Base-by-base conservation (phyloP, 352 stramenopile species). In the Phytopythium ostracodes region DNA sequence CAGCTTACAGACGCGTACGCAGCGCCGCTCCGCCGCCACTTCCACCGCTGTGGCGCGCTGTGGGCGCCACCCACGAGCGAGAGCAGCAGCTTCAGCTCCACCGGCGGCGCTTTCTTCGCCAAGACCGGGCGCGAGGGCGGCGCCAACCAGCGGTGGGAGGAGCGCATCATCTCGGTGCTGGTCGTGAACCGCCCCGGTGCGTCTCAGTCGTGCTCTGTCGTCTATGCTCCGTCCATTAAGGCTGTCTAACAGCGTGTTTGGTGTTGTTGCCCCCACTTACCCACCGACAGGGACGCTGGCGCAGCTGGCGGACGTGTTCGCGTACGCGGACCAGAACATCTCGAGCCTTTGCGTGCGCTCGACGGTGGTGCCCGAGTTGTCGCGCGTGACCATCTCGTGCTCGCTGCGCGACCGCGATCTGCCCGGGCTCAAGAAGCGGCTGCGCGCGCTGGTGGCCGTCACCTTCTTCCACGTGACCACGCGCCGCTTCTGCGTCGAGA, bases 401-500 rank as follows among this genome's bases (percentile, higher is more conserved):
- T 74, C 74, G n/a, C 60, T 91, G 49, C 66, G 61, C 11, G 74
- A 89, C 35, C 65, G 63, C 2, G 82, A 90, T 46, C 59, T 89
- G n/a, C 58, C 67, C 17, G 65, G 66, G 27, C 71, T 92, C 35
- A 76, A 89, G 63, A 84, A 77, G 38, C 75, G 81, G 0, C 76
- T 91, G 27, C 68, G 75, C 2, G 69, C 81, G 25, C 76, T 92
- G 3, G 83, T 92, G 51, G 78, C 69, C 56, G 70, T 92, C 51
- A 89, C 83, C 17, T 92, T 92, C 61, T 89, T 90, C 72, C 83
- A 92, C 58, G 73, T 91, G 54, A 92, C 83, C 35, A 88, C 76
- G 24, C 72, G 84, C 67, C 65, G 67, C 22, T 85, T 83, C 31
- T 90, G 80, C 35, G 65, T 89, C 25, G 64, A 80, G 55, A 88